A percentile compares a stretch with the other conserved stretches of the same genome.
Conservation (phyloP, 2,329 filamentous ascomycete species). For the Cladosporium sp. region DNA sequence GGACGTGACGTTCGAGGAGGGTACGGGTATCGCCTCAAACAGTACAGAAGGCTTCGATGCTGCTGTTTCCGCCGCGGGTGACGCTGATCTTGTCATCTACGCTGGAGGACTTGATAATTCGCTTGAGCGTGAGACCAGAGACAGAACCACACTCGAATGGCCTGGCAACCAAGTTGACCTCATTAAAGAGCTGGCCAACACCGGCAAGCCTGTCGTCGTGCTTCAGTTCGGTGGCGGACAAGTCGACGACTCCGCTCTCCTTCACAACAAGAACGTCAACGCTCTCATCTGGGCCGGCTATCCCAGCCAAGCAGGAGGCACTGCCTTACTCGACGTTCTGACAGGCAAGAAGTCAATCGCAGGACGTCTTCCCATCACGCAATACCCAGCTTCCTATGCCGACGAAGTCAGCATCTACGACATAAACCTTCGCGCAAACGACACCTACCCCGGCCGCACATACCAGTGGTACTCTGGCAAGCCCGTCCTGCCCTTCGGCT, state of each 20-base stretch:
- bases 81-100: conserved; percentile 22
- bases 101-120: conserved; percentile 33
- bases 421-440: conserved; percentile 34
- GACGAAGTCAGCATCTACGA: conserved; percentile 19
- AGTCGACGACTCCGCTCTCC: conserved; percentile 38
- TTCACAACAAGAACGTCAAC: conserved; percentile 37
- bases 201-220: conserved; percentile 39
- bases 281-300: conserved; percentile 43
- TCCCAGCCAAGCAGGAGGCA: conserved; percentile 41
- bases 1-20: conserved; percentile 15
- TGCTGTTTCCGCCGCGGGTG: conserved; percentile 17
- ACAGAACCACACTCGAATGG: conserved; percentile 41
- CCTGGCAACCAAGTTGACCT: conserved; percentile 39
- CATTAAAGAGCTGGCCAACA: conserved; percentile 33
- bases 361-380: conserved; percentile 35
- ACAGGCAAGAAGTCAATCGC: conserved; percentile 38
- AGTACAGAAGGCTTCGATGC: conserved; percentile 17
- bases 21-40: conserved; percentile 17
- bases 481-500: conserved; percentile 40
- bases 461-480: conserved; percentile 42
- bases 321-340: conserved; percentile 40
- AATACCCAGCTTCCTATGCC: conserved; percentile 39
- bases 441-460: conserved; percentile 36
- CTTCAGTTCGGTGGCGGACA: conserved; percentile 38
- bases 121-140: conserved; percentile 38